Evolutionary conservation across 768 basidiomycete genomes (phyloP).

Genomic region (Pleurotus citrinopileatus): DNA sequence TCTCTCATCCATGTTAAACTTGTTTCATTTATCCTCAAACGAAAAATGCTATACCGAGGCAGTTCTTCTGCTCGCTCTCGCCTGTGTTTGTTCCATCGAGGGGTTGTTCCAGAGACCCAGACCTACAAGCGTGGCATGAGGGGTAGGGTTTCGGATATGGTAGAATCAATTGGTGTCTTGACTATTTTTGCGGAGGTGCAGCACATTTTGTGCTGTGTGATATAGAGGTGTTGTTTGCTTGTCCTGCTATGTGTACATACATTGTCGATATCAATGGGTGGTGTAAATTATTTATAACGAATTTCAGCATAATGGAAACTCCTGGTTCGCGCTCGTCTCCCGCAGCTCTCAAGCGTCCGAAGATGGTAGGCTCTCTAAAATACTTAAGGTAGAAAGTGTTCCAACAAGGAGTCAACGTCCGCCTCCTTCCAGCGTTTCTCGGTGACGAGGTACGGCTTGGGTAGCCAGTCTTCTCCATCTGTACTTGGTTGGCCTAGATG

Average conservation of each 20-base stretch:
- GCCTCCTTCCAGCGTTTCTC: constrained; percentile 47
- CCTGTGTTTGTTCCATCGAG: neutral
- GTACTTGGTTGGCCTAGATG: constrained; percentile 13
- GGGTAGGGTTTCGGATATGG: too few species aligned
- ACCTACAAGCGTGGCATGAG: too few species aligned
- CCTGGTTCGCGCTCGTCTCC: neutral
- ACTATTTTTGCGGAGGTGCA: constrained; percentile 6
- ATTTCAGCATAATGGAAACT: constrained; percentile 7
- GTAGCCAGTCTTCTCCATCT: constrained; percentile 41
- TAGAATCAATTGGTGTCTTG: constrained; percentile 2
- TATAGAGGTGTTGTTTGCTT: constrained; percentile 12
- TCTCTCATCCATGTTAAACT: neutral
- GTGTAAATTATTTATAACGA: constrained; percentile 12
- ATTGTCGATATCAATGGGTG: constrained; percentile 10
- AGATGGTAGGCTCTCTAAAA: neutral
- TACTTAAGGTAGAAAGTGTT: neutral
- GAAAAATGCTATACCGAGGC: neutral
- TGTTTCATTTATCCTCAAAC: neutral
- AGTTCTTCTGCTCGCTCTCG: neutral
- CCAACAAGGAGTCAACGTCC: constrained; percentile 34
- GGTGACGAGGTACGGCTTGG: constrained; percentile 44
- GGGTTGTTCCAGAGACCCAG: too few species aligned
- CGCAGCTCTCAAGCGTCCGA: too few species aligned
- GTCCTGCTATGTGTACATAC: constrained; percentile 11
- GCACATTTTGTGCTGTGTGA: constrained; percentile 4